These are phyloP conservation scores for Letharia lupina DNA, from an alignment of 495 filamentous ascomycete species.

Conservation along the genomic window DNA sequence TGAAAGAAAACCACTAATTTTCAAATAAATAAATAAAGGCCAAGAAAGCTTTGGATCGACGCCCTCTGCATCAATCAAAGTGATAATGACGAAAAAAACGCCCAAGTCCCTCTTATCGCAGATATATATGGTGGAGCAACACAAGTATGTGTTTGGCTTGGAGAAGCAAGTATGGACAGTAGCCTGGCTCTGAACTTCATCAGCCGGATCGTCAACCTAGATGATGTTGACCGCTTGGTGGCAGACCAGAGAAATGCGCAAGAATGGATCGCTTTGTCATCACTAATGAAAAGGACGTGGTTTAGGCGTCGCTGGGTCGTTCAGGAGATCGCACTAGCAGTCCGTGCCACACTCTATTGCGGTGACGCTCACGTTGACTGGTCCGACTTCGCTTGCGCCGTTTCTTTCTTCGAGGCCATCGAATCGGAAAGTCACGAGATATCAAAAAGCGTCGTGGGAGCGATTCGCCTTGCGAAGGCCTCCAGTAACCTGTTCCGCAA, in stretches of 20 bases:
- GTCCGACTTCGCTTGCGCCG: conserved; percentile 9
- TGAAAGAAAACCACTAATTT: no score
- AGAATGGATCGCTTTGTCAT: conserved; percentile 27
- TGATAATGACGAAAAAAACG: conserved; percentile 26
- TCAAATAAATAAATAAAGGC: neutral
- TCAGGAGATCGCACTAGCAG: conserved; percentile 34
- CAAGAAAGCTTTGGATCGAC: conserved; percentile 30
- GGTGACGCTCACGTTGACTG: neutral
- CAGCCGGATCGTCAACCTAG: conserved; percentile 16
- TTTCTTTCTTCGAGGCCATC: conserved; percentile 5
- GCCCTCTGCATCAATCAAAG: conserved; percentile 31
- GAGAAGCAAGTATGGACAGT: conserved; percentile 17
- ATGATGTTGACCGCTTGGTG: conserved; percentile 23
- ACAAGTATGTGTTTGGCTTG: conserved; percentile 29
- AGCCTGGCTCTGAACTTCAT: conserved; percentile 16
- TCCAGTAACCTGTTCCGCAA: conserved; percentile 25
- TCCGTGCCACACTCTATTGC: neutral
- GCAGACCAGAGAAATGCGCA: conserved; percentile 9
- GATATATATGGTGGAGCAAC: conserved; percentile 27
- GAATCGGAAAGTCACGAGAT: neutral
- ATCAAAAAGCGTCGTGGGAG: conserved; percentile 10
- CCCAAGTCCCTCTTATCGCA: conserved; percentile 30
- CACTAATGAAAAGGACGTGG: conserved; percentile 31
- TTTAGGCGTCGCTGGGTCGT: conserved; percentile 34
- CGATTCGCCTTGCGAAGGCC: conserved; percentile 23